phyloP scores from a whole-genome alignment of 2,329 filamentous ascomycete species.

The Alternaria incomplexa region DNA sequence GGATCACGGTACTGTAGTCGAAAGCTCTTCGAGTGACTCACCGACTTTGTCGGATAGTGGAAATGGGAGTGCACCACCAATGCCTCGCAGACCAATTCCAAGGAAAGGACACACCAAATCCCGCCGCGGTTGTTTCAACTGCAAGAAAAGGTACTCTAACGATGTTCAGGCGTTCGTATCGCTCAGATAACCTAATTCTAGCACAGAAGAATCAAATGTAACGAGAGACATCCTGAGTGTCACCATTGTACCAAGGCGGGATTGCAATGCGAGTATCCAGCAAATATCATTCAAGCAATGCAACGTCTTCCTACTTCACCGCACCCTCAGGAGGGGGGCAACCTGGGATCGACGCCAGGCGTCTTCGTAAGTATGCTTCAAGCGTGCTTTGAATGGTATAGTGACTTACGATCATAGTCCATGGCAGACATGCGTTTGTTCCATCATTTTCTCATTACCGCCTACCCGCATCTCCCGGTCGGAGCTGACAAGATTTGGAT shows the following conservation, averaged over 20 bases:
- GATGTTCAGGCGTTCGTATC: neutral
- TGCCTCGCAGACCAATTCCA: slow-evolving; percentile 44
- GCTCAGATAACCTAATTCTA: neutral
- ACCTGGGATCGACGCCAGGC: slow-evolving; percentile 40
- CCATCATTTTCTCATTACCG: slow-evolving; percentile 68
- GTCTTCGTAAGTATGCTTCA: slow-evolving; percentile 37
- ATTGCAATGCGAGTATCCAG: slow-evolving; percentile 68
- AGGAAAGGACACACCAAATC: slow-evolving; percentile 71
- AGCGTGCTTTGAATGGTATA: slow-evolving; percentile 2
- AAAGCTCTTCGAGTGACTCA: slow-evolving; percentile 42
- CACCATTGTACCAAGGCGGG: slow-evolving; percentile 68
- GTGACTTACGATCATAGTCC: slow-evolving; percentile 30
- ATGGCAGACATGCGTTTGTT: slow-evolving; percentile 71
- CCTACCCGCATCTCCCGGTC: slow-evolving; percentile 69
- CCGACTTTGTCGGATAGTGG: slow-evolving; percentile 31
- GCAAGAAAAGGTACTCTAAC: slow-evolving; percentile 54
- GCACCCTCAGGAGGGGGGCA: slow-evolving; percentile 34
- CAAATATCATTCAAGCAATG: slow-evolving; percentile 44
- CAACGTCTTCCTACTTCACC: slow-evolving; percentile 29
- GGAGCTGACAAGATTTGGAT: slow-evolving; percentile 72
- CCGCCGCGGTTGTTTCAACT: slow-evolving; percentile 70
- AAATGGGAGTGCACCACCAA: slow-evolving; percentile 25
- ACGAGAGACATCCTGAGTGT: slow-evolving; percentile 69
- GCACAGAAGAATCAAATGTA: slow-evolving; percentile 70
- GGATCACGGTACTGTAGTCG: slow-evolving; percentile 25